Conservation (phyloP, 805 yeast genomes). For the Komagataella mondaviorum region DNA sequence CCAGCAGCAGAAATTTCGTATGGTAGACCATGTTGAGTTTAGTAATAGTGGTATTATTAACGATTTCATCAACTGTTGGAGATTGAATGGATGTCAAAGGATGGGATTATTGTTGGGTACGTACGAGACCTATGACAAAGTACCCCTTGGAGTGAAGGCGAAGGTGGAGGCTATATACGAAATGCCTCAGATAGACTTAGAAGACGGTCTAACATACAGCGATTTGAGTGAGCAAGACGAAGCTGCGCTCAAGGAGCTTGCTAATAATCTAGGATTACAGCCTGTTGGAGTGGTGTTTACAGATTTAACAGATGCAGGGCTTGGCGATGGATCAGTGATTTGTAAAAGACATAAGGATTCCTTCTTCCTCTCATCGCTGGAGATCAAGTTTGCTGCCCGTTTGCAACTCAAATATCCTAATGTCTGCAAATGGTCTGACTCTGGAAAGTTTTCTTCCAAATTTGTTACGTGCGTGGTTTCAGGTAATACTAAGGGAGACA, state of each 20-base stretch:
- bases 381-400: conserved; percentile 69
- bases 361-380: conserved; percentile 81
- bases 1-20: conserved; percentile 79
- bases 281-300: conserved; percentile 82
- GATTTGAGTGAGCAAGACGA: conserved; percentile 36
- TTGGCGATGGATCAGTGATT: conserved; percentile 76
- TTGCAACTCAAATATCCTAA: conserved; percentile 60
- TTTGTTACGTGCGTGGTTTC: conserved; percentile 88
- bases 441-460: conserved; percentile 67
- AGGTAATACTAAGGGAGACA: conserved; percentile 81
- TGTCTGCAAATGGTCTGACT: conserved; percentile 44
- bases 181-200: conserved; percentile 77
- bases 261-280: conserved; percentile 42
- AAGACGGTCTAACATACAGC: conserved; percentile 64
- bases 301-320: conserved; percentile 80
- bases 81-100: conserved; percentile 77
- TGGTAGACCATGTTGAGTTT: conserved; percentile 97
- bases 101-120: conserved; percentile 76
- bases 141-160: conserved; percentile 89
- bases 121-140: conserved; percentile 65
- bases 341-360: conserved; percentile 90
- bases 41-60: conserved; percentile 62
- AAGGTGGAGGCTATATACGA: conserved; percentile 90
- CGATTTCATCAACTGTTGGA: conserved; percentile 83
- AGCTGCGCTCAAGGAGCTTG: conserved; percentile 36